Conservation (phyloP, 2,329 filamentous ascomycete species). For the Phaeomoniella chlamydospora region DNA sequence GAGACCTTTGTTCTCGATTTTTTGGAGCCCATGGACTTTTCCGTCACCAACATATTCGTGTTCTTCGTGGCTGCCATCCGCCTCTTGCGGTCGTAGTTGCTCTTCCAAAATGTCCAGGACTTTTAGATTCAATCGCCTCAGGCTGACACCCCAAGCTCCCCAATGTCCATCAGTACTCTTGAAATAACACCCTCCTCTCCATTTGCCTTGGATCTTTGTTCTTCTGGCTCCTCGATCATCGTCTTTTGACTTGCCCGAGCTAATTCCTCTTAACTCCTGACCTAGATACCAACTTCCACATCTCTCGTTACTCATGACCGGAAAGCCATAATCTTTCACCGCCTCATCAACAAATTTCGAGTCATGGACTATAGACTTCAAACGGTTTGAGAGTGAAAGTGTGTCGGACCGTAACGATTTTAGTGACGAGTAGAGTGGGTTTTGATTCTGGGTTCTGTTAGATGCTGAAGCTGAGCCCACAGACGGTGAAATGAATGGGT, state of each 20-base stretch:
- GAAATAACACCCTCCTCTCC: slow-evolving; percentile 79
- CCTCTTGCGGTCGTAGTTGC: too few relatives aligned
- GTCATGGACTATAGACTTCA: slow-evolving; percentile 65
- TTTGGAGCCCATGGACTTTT: too few relatives aligned
- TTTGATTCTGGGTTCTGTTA: too few relatives aligned
- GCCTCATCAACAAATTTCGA: slow-evolving; percentile 57
- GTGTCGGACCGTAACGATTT: slow-evolving; percentile 61
- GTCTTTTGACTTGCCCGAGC: neutral
- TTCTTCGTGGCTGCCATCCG: too few relatives aligned
- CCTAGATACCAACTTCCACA: slow-evolving; percentile 97
- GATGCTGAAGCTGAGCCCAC: too few relatives aligned
- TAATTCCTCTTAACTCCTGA: slow-evolving; percentile 10
- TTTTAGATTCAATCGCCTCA: slow-evolving; percentile 71
- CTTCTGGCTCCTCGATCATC: slow-evolving; percentile 24
- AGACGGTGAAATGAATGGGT: neutral
- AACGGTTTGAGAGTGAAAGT: slow-evolving; percentile 66
- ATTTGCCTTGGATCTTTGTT: slow-evolving; percentile 46
- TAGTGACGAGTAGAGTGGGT: slow-evolving; percentile 35
- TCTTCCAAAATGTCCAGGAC: slow-evolving; percentile 52
- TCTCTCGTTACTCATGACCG: slow-evolving; percentile 80
- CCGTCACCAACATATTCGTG: too few relatives aligned
- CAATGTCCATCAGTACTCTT: slow-evolving; percentile 95
- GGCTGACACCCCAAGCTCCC: slow-evolving; percentile 81
- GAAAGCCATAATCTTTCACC: slow-evolving; percentile 40
- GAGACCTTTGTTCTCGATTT: slow-evolving; percentile 25